Evolutionary conservation across 2,329 filamentous ascomycete species (phyloP), one percentile per base, ranked within the genome.

Genomic region (Hymenoscyphus fructigenus): DNA sequence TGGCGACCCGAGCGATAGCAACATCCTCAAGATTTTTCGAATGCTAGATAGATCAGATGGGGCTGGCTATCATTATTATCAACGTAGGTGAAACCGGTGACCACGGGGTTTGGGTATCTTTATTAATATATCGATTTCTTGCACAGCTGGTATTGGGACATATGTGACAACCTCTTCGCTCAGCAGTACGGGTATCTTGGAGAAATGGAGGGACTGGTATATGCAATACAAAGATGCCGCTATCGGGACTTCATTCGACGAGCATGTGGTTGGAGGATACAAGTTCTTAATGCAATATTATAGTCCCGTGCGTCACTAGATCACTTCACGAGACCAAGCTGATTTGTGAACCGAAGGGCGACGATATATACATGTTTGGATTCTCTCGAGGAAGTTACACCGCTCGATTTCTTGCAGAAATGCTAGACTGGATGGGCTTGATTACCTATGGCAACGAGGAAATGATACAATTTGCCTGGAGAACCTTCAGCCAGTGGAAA

Each of bases 391-490:
- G 90, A 20, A 84, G 89, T 1, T 92, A 92, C 71, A 89, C 90
- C 55, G 90, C 89, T 0, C 85, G 89, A 2, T 92, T 92, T 72
- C 78, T 92, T 0, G 91, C 91, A 0, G 91, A 95, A 73, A 94
- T 94, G 91, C 82, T 95, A 6, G 91, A 95, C 72, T 88, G 91
- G 70, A 88, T 95, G 62, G 92, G 92, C 1, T 81, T 96, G 0
- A 81, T 96, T 15, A 89, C 88, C 9, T 88, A 91, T 63, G 92
- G 91, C 7, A 96, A 96, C 71, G 92, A 96, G 73, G 92, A 95
- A 70, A 89, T 95, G 87, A 87, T 92, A 60, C 82, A 84, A 3
- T 96, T 96, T 74, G 91, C 91, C 0, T 95, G 91, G 91, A 93
- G 91, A 75, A 88, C 89, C 0, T 93, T 92, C 72, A 84, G 88